Conservation (phyloP, 495 filamentous ascomycete species). For the Lasiosphaeria ovina region DNA sequence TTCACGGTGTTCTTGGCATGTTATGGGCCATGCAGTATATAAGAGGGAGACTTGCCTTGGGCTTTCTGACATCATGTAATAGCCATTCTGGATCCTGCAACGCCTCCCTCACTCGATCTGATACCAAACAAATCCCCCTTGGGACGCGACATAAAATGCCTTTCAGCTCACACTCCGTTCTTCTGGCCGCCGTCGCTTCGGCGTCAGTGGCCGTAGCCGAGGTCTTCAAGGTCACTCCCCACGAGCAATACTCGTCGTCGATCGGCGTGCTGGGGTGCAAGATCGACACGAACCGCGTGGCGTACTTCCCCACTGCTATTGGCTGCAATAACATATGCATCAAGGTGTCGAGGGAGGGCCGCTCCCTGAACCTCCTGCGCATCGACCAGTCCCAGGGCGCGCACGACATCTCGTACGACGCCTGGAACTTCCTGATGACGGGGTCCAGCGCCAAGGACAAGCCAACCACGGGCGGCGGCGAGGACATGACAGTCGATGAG, state of each 20-base stretch:
- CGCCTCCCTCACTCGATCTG: too few species aligned
- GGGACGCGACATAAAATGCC: too few species aligned
- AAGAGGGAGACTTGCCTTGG: too few species aligned
- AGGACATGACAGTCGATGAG: conserved; percentile 42
- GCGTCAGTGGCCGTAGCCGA: conserved; percentile 25
- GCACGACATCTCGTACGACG: conserved; percentile 50
- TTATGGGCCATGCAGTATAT: too few species aligned
- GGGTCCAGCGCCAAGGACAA: conserved; percentile 41
- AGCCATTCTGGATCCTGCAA: too few species aligned
- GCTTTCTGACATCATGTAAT: too few species aligned
- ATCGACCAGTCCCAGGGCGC: conserved; percentile 49
- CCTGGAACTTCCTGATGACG: conserved; percentile 49
- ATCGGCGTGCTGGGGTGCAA: conserved; percentile 52
- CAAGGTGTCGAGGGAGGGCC: conserved; percentile 40
- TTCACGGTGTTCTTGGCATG: too few species aligned
- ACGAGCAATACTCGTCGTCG: conserved; percentile 49
- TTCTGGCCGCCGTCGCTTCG: conserved; percentile 23
- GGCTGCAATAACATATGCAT: conserved; percentile 51
- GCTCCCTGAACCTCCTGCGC: conserved; percentile 43
- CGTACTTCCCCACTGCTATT: conserved; percentile 47
- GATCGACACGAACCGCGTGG: conserved; percentile 46
- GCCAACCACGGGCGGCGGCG: conserved; percentile 42
- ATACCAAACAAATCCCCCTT: too few species aligned
- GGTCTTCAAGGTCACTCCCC: conserved; percentile 48
- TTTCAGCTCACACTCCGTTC: neutral